Conservation (phyloP, 805 yeast species). For the Nakazawaea populi region DNA sequence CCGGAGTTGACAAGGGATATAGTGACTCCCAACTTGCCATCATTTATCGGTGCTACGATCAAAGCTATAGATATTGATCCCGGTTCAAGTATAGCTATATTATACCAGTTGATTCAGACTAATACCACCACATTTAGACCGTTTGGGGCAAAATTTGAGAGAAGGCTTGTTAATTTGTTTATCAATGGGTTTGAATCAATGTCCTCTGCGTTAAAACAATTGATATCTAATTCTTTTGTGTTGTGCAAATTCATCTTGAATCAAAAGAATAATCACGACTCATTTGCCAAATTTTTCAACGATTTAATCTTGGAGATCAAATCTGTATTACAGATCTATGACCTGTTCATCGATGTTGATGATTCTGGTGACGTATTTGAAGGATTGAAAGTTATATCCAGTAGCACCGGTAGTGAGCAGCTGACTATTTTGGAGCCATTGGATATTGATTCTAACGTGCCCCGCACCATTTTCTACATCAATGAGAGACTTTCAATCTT, state of each 20-base stretch:
- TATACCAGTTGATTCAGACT: conserved; percentile 38
- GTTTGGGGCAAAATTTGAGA: conserved; percentile 56
- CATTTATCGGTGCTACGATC: conserved; percentile 49
- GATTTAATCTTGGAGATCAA: conserved; percentile 46
- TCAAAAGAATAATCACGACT: conserved; percentile 40
- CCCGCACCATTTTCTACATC: conserved; percentile 44
- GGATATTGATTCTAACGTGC: conserved; percentile 52
- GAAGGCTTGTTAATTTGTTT: conserved; percentile 32
- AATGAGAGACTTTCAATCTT: conserved; percentile 46
- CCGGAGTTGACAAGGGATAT: conserved; percentile 81
- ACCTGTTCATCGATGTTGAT: conserved; percentile 49
- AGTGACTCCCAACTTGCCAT: conserved; percentile 71
- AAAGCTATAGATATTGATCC: conserved; percentile 35
- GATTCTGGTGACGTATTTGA: conserved; percentile 46
- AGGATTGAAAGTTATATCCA: conserved; percentile 26
- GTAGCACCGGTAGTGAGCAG: conserved; percentile 12
- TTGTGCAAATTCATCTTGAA: conserved; percentile 48
- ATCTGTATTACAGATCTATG: conserved; percentile 50
- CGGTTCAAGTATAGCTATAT: conserved; percentile 30
- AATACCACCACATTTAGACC: conserved; percentile 84
- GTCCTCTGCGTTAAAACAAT: conserved; percentile 31
- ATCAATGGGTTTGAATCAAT: conserved; percentile 26
- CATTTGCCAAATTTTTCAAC: conserved; percentile 41
- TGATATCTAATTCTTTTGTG: conserved; percentile 47
- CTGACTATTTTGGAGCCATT: conserved; percentile 38